Percentiles rank a stretch among this genome's conserved stretches.
phyloP scores from a whole-genome alignment of 306 rosid genomes.

The Albizia julibrissin region DNA sequence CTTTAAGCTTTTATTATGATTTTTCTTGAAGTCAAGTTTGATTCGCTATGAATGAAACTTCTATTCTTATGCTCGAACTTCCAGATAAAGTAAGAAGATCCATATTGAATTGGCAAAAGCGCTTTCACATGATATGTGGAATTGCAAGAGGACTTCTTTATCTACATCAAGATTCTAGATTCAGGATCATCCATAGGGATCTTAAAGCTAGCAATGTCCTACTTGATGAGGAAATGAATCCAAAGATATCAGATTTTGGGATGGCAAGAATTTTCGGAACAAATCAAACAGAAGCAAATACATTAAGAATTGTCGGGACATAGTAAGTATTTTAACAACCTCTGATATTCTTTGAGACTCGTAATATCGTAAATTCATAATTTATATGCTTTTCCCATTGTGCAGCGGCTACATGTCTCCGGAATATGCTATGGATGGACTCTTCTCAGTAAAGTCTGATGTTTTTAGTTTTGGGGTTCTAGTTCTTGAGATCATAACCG shows the following conservation, averaged over 20 bases:
- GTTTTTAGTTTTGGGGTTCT: conserved; percentile 81
- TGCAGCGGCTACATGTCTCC: conserved; percentile 84
- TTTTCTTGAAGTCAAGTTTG: neutral
- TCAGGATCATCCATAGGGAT: conserved; percentile 82
- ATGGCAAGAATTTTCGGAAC: conserved; percentile 77
- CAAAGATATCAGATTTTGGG: conserved; percentile 83
- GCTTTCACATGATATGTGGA: conserved; percentile 67
- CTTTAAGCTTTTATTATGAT: neutral
- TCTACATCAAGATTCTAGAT: conserved; percentile 81
- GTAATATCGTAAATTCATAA: neutral
- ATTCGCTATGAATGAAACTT: neutral
- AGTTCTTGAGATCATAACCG: conserved; percentile 66
- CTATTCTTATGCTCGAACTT: conserved; percentile 14
- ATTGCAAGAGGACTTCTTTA: conserved; percentile 84
- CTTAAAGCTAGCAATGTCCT: conserved; percentile 80
- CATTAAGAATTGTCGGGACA: conserved; percentile 76
- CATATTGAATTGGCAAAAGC: conserved; percentile 59
- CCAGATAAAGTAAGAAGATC: conserved; percentile 52
- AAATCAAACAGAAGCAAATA: conserved; percentile 74
- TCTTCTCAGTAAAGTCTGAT: conserved; percentile 72
- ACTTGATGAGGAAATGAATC: conserved; percentile 66
- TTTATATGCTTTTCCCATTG: neutral
- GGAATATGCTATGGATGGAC: conserved; percentile 81
- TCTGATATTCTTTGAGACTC: neutral
- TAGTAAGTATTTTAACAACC: conserved; percentile 56